A percentile compares a stretch with the other conserved stretches of the same genome.
Evolutionary conservation across 768 basidiomycete genomes (phyloP).

Genomic region (Galerina marginata): DNA sequence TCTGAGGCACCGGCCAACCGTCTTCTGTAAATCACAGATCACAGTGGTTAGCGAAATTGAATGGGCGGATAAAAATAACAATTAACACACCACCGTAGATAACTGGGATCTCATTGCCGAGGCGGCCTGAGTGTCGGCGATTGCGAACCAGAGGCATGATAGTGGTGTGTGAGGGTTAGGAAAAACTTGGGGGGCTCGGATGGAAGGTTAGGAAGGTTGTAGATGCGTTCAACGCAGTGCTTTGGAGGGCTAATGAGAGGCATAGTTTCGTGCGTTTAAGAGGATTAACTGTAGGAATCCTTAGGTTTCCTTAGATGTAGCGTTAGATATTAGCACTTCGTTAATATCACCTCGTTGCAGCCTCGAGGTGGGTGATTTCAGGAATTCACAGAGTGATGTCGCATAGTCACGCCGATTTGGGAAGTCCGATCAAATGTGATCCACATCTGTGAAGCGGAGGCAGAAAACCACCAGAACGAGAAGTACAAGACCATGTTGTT

Average conservation of each 20-base stretch:
- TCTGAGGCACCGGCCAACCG: conserved; percentile 24
- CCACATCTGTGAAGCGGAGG: too few relatives aligned
- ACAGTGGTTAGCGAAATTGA: neutral
- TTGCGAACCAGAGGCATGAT: conserved; percentile 37
- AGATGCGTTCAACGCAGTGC: neutral
- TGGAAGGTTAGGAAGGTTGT: neutral
- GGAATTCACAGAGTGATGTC: neutral
- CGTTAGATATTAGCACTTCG: conserved; percentile 27
- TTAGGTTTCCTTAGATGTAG: conserved; percentile 26
- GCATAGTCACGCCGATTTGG: neutral
- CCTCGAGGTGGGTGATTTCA: conserved; percentile 27
- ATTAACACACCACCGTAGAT: conserved; percentile 29
- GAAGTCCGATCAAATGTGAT: neutral
- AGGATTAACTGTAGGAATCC: neutral
- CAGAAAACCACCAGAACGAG: too few relatives aligned
- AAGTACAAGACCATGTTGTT: too few relatives aligned
- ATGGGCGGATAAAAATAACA: neutral
- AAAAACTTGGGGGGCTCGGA: neutral
- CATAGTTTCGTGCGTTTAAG: conserved; percentile 7
- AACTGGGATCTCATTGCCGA: conserved; percentile 24
- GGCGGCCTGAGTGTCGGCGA: conserved; percentile 29
- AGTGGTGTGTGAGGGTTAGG: neutral
- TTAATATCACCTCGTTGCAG: conserved; percentile 38
- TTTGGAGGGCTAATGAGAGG: too few relatives aligned
- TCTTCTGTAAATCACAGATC: conserved; percentile 19